A percentile compares a stretch with the other conserved stretches of the same genome.
These are phyloP conservation scores for Agrocybe praecox DNA, from an alignment of 768 basidiomycete species.

Conservation along the genomic window DNA sequence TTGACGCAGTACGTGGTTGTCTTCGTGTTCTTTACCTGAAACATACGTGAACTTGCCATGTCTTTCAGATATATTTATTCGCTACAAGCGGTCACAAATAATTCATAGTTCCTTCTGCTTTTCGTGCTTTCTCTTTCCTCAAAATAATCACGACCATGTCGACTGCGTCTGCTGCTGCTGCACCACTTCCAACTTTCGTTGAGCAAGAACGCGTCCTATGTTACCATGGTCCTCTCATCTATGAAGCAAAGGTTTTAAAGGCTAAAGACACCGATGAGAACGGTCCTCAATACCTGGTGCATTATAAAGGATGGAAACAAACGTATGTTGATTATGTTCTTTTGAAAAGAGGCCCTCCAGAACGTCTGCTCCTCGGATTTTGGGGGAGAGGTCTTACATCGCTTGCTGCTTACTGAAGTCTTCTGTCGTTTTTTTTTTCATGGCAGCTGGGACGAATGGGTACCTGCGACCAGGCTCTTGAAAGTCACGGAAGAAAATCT, in stretches of 20 bases:
- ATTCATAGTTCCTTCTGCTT: too few relatives aligned
- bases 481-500: slow-evolving; percentile 86
- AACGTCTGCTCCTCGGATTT: too few relatives aligned
- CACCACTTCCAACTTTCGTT: slow-evolving; percentile 40
- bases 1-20: too few relatives aligned
- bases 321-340: slow-evolving; percentile 52
- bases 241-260: slow-evolving; percentile 91
- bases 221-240: slow-evolving; percentile 94
- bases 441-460: slow-evolving; percentile 96
- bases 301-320: slow-evolving; percentile 99
- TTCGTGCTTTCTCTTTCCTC: not conserved
- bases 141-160: not conserved
- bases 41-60: too few relatives aligned
- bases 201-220: slow-evolving; percentile 84
- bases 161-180: slow-evolving; percentile 26
- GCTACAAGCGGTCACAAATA: too few relatives aligned
- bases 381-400: too few relatives aligned
- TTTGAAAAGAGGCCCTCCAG: not conserved
- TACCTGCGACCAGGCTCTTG: slow-evolving; percentile 75
- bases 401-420: not conserved
- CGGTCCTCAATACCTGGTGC: slow-evolving; percentile 91
- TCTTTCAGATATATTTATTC: too few relatives aligned
- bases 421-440: not conserved
- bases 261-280: slow-evolving; percentile 64
- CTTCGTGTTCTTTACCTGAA: too few relatives aligned